phyloP scores from a whole-genome alignment of 2,329 filamentous ascomycete species.

The Juglanconis sp. region DNA sequence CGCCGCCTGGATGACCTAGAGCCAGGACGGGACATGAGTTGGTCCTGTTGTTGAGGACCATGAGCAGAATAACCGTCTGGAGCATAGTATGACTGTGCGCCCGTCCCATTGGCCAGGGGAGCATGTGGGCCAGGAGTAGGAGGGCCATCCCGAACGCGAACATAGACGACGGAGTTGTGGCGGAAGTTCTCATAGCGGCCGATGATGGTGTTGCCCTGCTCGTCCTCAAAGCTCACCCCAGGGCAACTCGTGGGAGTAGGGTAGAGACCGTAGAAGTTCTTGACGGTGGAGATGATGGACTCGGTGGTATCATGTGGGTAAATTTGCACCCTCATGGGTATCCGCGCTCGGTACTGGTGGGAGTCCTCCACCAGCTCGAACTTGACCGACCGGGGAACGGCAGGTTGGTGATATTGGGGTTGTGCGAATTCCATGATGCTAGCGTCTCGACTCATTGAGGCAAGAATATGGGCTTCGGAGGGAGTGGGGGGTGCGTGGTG shows the following conservation, averaged over 20 bases:
- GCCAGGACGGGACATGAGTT: slow-evolving; percentile 63
- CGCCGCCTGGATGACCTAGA: slow-evolving; percentile 72
- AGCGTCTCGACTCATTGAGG: slow-evolving; percentile 15
- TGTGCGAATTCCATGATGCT: slow-evolving; percentile 16
- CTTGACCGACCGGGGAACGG: slow-evolving; percentile 69
- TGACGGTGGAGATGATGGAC: slow-evolving; percentile 95
- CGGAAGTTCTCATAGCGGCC: slow-evolving; percentile 93
- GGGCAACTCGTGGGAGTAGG: slow-evolving; percentile 66
- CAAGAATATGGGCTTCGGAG: slow-evolving; percentile 19
- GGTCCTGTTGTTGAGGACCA: slow-evolving; percentile 48
- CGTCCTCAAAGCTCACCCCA: slow-evolving; percentile 94
- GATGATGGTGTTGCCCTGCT: slow-evolving; percentile 84
- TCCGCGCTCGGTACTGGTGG: slow-evolving; percentile 66
- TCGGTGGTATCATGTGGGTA: slow-evolving; percentile 95
- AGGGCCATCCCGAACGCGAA: slow-evolving; percentile 72
- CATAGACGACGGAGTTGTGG: slow-evolving; percentile 89
- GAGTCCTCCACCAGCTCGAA: slow-evolving; percentile 74
- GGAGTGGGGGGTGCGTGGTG: slow-evolving; percentile 14
- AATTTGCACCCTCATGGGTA: slow-evolving; percentile 86
- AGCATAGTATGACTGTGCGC: slow-evolving; percentile 53
- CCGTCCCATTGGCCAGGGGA: slow-evolving; percentile 50
- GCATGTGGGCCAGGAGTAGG: slow-evolving; percentile 45
- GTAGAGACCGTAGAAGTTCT: slow-evolving; percentile 98
- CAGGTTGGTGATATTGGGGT: slow-evolving; percentile 38
- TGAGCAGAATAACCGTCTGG: slow-evolving; percentile 50